Conservation (phyloP, 345 rosid genomes). For the Citropsis articulata region DNA sequence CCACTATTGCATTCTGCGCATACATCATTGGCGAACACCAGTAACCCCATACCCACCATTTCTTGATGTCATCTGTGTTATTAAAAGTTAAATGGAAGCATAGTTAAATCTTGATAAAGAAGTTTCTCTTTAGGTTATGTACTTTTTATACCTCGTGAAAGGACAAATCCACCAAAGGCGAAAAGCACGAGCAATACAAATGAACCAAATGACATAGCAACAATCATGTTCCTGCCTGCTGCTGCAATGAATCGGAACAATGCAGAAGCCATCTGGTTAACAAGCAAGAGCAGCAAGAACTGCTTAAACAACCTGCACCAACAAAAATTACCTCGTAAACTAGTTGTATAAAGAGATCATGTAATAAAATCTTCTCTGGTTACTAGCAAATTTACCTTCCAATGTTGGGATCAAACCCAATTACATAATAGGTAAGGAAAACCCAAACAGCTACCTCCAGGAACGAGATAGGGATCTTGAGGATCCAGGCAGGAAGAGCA, state of each 20-base stretch:
- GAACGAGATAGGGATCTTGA: conserved; percentile 66
- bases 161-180: conserved; percentile 44
- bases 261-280: conserved; percentile 55
- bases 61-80: conserved; percentile 46
- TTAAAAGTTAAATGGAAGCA: neutral
- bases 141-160: conserved; percentile 29
- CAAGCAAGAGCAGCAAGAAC: conserved; percentile 36
- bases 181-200: conserved; percentile 42
- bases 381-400: conserved; percentile 42
- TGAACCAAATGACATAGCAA: conserved; percentile 63
- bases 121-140: too few species aligned
- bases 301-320: conserved; percentile 50
- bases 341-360: neutral
- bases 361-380: neutral
- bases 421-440: conserved; percentile 67
- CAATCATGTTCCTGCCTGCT: conserved; percentile 57
- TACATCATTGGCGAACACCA: conserved; percentile 32
- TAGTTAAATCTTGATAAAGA: neutral
- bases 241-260: conserved; percentile 63
- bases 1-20: conserved; percentile 28
- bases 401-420: conserved; percentile 70
- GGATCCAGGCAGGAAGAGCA: conserved; percentile 78
- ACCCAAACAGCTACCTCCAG: conserved; percentile 63
- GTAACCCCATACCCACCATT: conserved; percentile 60
- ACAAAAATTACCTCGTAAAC: neutral